Evolutionary conservation across 805 yeast genomes (phyloP).

Genomic region (Cyberlindnera lachancei): DNA sequence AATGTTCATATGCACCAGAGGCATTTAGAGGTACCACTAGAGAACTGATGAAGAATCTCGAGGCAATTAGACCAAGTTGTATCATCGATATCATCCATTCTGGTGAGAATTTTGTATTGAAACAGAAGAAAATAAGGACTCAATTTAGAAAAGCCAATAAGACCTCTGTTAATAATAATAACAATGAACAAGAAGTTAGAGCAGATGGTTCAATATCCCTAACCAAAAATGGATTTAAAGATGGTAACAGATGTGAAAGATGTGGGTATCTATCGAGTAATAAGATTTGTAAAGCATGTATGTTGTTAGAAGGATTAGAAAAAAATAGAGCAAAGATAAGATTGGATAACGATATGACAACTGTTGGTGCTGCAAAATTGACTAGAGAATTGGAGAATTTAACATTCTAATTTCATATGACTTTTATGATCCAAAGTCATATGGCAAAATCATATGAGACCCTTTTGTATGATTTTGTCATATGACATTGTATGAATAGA

Average conservation of each 20-base stretch:
- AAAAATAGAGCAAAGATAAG: constrained; percentile 58
- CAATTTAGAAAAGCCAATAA: constrained; percentile 15
- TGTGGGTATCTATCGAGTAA: constrained; percentile 93
- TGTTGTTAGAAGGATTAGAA: constrained; percentile 77
- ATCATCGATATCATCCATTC: constrained; percentile 91
- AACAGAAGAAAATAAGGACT: constrained; percentile 43
- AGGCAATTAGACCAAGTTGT: constrained; percentile 84
- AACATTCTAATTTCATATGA: constrained; percentile 39
- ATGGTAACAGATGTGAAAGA: constrained; percentile 72
- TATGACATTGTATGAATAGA: too few species aligned
- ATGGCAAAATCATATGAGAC: too few species aligned
- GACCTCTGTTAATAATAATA: neutral
- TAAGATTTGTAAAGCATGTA: constrained; percentile 87
- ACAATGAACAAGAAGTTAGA: constrained; percentile 33
- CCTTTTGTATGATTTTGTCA: too few species aligned
- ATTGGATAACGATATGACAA: constrained; percentile 44
- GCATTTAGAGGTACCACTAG: constrained; percentile 98
- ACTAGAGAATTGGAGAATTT: constrained; percentile 57
- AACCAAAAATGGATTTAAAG: constrained; percentile 31
- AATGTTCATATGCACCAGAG: constrained; percentile 97
- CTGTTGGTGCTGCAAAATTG: constrained; percentile 58
- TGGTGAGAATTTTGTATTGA: constrained; percentile 77
- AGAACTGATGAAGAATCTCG: constrained; percentile 82
- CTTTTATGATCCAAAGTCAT: too few species aligned
- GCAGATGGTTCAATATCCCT: constrained; percentile 57